A percentile compares a stretch with the other conserved stretches of the same genome.
phyloP scores from a whole-genome alignment of 495 filamentous ascomycete species.

The Tetracladium marchalianum region DNA sequence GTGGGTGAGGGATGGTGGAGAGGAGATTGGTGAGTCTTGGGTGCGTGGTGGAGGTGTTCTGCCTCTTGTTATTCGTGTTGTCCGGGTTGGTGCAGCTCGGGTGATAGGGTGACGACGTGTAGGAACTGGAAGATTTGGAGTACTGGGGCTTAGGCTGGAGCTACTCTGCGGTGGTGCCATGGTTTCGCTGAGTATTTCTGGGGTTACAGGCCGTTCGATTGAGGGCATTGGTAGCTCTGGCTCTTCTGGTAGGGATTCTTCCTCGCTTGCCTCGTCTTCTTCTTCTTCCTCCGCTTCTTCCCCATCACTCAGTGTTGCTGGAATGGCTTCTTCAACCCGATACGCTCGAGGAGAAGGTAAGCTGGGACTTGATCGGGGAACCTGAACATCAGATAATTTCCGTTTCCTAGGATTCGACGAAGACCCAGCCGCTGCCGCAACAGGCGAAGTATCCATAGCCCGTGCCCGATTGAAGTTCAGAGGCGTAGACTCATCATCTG shows the following conservation, averaged over 20 bases:
- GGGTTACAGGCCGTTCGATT: slow-evolving; percentile 13
- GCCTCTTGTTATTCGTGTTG: neutral
- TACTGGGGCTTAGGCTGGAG: slow-evolving; percentile 20
- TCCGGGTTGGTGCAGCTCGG: slow-evolving; percentile 4
- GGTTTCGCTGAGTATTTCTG: slow-evolving; percentile 35
- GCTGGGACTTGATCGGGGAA: slow-evolving; percentile 12
- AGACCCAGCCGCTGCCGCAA: neutral
- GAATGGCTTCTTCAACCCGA: slow-evolving; percentile 7
- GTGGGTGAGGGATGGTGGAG: slow-evolving; percentile 23
- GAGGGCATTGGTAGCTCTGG: slow-evolving; percentile 2
- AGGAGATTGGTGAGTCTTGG: slow-evolving; percentile 19
- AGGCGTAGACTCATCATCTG: slow-evolving; percentile 59
- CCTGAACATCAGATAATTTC: slow-evolving; percentile 23
- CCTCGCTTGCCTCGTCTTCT: neutral
- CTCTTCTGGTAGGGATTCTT: too few relatives aligned
- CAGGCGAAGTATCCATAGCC: slow-evolving; percentile 5
- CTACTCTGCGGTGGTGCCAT: slow-evolving; percentile 44
- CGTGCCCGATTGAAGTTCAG: slow-evolving; percentile 31
- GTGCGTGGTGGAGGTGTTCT: slow-evolving; percentile 12
- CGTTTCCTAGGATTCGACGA: slow-evolving; percentile 26
- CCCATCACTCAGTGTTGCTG: slow-evolving; percentile 7
- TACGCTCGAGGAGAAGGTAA: neutral
- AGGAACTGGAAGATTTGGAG: slow-evolving; percentile 2
- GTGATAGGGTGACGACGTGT: neutral
- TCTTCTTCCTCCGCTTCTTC: slow-evolving; percentile 1